Percentiles rank a stretch among this genome's conserved stretches.
Evolutionary conservation across 2,329 filamentous ascomycete genomes (phyloP).

Genomic region (Aspergillus piperis): DNA sequence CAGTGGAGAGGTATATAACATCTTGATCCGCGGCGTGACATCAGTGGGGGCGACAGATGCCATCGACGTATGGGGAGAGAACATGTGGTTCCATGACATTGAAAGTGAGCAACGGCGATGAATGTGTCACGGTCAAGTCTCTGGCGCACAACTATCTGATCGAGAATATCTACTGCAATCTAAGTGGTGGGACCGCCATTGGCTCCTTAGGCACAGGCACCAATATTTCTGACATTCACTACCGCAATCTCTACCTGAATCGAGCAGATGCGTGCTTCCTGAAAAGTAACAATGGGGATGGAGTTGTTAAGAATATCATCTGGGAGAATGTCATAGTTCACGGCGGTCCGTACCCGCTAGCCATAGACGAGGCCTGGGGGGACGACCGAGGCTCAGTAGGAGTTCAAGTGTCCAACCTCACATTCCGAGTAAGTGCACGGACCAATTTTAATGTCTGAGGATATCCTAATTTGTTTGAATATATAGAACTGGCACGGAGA

Average conservation of each 20-base stretch:
- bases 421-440: neutral
- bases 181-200: neutral
- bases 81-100: constrained; percentile 25
- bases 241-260: neutral
- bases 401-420: neutral
- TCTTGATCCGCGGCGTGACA: constrained; percentile 55
- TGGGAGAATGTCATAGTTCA: neutral
- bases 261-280: neutral
- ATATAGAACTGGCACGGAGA: constrained; percentile 1
- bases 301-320: neutral
- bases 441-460: too few relatives aligned
- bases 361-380: neutral
- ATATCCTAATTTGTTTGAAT: too few relatives aligned
- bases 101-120: constrained; percentile 25
- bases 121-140: constrained; percentile 15
- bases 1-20: constrained; percentile 57
- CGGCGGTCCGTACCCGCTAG: neutral
- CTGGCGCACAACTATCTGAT: neutral
- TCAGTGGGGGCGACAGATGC: constrained; percentile 47
- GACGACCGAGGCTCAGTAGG: neutral
- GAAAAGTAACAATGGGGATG: neutral
- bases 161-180: neutral
- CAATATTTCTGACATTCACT: neutral
- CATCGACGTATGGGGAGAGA: constrained; percentile 26
- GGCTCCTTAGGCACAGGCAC: neutral